These are phyloP conservation scores for Glebionis coronaria DNA, from an alignment of 129 eudicot species.

Conservation along the genomic window DNA sequence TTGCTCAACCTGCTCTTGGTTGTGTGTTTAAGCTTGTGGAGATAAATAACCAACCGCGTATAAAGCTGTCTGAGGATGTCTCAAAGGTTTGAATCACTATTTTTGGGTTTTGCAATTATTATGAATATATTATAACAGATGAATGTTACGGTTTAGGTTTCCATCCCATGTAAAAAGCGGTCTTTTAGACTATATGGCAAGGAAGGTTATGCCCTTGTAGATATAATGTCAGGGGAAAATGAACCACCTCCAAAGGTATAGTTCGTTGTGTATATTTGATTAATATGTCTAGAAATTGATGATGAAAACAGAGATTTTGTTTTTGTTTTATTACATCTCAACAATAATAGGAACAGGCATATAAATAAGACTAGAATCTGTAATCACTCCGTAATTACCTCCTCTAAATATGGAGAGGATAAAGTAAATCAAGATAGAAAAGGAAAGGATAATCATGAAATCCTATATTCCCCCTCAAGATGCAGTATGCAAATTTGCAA, in stretches of 20 bases:
- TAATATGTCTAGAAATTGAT: no score
- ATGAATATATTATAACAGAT: neutral
- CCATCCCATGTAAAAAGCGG: slow-evolving; percentile 95
- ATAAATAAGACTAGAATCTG: no score
- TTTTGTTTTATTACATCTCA: no score
- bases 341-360: no score
- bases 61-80: slow-evolving; percentile 93
- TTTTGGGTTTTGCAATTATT: neutral
- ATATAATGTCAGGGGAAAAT: slow-evolving; percentile 92
- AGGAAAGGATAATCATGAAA: no score
- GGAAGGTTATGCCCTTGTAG: slow-evolving; percentile 95
- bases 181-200: slow-evolving; percentile 90
- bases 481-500: no score
- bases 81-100: slow-evolving; percentile 67
- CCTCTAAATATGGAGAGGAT: no score
- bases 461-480: no score
- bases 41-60: slow-evolving; percentile 91
- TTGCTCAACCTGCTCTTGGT: slow-evolving; percentile 96
- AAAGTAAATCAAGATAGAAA: no score
- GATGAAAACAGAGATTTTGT: no score
- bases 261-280: slow-evolving; percentile 7
- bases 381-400: no score
- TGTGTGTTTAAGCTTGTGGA: slow-evolving; percentile 98
- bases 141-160: slow-evolving; percentile 56
- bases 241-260: slow-evolving; percentile 94